Evolutionary conservation across 2,329 filamentous ascomycete species (phyloP).

Genomic region (Akanthomyces dipterigenus): DNA sequence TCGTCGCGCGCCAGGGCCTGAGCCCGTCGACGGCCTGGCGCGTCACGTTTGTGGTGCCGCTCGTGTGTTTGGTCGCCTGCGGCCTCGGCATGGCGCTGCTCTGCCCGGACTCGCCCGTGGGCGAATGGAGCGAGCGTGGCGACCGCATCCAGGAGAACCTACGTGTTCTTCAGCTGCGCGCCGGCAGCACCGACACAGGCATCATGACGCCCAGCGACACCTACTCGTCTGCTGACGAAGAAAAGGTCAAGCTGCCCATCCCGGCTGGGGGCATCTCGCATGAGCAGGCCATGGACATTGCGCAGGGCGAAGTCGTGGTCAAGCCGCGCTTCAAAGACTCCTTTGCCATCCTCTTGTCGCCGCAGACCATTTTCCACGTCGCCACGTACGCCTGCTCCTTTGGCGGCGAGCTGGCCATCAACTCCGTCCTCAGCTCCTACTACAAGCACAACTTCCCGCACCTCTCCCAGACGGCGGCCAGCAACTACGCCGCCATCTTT

Average conservation of each 20-base stretch:
- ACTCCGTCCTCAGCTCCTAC: conserved; percentile 52
- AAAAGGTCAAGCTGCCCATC: conserved; percentile 13
- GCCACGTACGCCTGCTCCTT: conserved; percentile 58
- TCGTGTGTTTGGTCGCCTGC: conserved; percentile 63
- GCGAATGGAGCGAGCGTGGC: conserved; percentile 70
- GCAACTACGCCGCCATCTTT: conserved; percentile 65
- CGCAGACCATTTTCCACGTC: conserved; percentile 49
- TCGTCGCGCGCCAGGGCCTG: conserved; percentile 54
- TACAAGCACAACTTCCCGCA: conserved; percentile 53
- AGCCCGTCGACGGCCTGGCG: conserved; percentile 69
- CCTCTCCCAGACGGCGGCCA: conserved; percentile 49
- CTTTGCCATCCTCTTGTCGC: conserved; percentile 39
- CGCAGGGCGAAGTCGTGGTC: conserved; percentile 43
- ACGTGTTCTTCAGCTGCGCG: conserved; percentile 35
- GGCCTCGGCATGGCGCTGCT: conserved; percentile 64
- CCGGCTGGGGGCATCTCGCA: conserved; percentile 37
- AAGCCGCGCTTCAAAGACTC: conserved; percentile 50
- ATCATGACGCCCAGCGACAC: conserved; percentile 28
- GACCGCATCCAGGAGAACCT: conserved; percentile 49
- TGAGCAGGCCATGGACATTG: conserved; percentile 47
- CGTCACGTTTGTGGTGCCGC: conserved; percentile 76
- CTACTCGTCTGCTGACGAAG: conserved; percentile 25
- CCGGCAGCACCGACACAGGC: conserved; percentile 41
- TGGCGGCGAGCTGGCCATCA: conserved; percentile 56
- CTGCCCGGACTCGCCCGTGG: conserved; percentile 76